Base-by-base conservation (phyloP, 2,329 filamentous ascomycete species). In the Stachybotrys echinatus region DNA sequence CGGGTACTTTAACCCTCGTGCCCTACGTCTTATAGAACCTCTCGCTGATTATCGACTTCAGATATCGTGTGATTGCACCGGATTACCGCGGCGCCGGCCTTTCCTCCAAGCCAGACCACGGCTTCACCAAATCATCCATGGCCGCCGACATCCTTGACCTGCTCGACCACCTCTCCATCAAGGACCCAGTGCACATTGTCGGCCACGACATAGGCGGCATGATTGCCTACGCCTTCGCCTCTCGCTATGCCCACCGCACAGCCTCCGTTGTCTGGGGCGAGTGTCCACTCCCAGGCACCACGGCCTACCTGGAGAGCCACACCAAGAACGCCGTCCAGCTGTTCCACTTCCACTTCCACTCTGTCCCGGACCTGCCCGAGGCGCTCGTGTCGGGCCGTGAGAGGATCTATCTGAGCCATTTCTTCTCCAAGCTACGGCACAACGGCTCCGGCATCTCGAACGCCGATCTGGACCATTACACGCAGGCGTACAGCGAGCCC, bases 181-280 rank as follows among this genome's bases (percentile, higher is more conserved):
- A 60, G 14, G 58, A 67, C 14, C 63, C 67, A 12, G 60, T 73
- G 4, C 70, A 75, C 50, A 55, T 75, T 4, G 65, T 76, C 1
- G 73, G 73, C 10, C 71, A 77, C 48, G 73, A 76, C 49, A 75
- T 76, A 19, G 71, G 73, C 17, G 72, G 71, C 40, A 75, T 75
- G 71, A 66, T 76, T 38, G 49, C 49, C 17, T 22, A 70, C 51
- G 66, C 70, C 5, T 72, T 72, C 50, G 71, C 66, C 5, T 55
- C 61, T 2, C 63, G 61, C 2, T 69, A 67, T 42, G 60, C 71
- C 0, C 55, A 63, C 2, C 52, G 62, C 34, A 62, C 65, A 1
- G 61, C 60, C 2, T 70, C 61, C 45, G 62, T 74, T 17, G 66
- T 59, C 12, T 73, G 67, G 68, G 71, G 69, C 38, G 71, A 74